Percentiles rank a stretch among this genome's conserved stretches.
Evolutionary conservation across 2,329 filamentous ascomycete species (phyloP).

Genomic region (Microdochium trichocladiopsis): DNA sequence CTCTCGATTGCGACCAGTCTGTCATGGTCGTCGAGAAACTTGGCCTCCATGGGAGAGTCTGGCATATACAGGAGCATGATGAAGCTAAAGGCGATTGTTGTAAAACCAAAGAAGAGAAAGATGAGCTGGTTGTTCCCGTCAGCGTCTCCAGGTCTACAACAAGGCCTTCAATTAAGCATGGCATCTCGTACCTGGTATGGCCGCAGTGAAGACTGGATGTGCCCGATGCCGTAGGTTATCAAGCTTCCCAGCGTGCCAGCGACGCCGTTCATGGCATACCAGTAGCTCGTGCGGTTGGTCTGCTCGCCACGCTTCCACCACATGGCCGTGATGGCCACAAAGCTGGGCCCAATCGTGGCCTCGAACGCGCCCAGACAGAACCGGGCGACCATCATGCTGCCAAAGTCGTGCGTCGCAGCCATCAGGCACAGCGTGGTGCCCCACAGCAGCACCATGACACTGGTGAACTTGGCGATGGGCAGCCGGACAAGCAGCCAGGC

Average conservation of each 20-base stretch:
- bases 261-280: conserved; percentile 56
- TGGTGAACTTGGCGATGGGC: conserved; percentile 53
- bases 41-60: conserved; percentile 41
- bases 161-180: too few species aligned
- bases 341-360: conserved; percentile 38
- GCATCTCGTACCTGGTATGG: conserved; percentile 21
- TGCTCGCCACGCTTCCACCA: conserved; percentile 56
- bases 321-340: conserved; percentile 52
- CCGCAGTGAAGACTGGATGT: conserved; percentile 39
- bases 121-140: conserved; percentile 30
- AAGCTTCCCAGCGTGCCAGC: conserved; percentile 50
- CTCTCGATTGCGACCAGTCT: conserved; percentile 47
- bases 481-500: conserved; percentile 51
- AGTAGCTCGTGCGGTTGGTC: conserved; percentile 46
- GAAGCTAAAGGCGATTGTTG: conserved; percentile 39
- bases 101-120: conserved; percentile 44
- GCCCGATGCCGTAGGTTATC: conserved; percentile 51
- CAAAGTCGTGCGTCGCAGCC: conserved; percentile 43
- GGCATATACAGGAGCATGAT: conserved; percentile 40
- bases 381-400: conserved; percentile 39
- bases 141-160: conserved; percentile 1
- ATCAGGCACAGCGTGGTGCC: conserved; percentile 42
- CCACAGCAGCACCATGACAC: conserved; percentile 42
- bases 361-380: conserved; percentile 54
- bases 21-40: conserved; percentile 41